Percentiles rank a stretch among this genome's conserved stretches.
Conservation (phyloP, 2,329 filamentous ascomycete genomes). For the Aspergillus cejpii region DNA sequence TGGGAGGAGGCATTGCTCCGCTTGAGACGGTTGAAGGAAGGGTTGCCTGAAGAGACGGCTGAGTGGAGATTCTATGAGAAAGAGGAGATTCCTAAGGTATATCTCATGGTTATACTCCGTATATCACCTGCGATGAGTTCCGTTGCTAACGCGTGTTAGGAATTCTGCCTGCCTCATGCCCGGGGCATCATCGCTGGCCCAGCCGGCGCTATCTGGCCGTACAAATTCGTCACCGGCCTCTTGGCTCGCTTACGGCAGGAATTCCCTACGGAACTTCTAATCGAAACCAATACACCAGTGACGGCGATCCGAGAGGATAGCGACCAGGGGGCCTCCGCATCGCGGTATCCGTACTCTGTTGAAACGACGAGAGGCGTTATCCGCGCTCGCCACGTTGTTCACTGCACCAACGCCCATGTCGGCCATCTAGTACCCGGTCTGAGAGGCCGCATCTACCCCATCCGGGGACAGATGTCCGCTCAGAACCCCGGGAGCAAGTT, state of each 20-base stretch:
- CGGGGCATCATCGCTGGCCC: conserved; percentile 22
- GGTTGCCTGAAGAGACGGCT: conserved; percentile 22
- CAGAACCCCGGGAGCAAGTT: conserved; percentile 32
- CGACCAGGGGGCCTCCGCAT: not conserved
- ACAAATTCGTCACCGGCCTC: conserved; percentile 26
- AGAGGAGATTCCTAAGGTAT: conserved; percentile 18
- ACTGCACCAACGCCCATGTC: conserved; percentile 53
- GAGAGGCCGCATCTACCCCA: conserved; percentile 33
- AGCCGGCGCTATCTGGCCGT: conserved; percentile 30
- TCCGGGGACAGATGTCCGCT: conserved; percentile 40
- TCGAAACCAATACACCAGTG: conserved; percentile 21
- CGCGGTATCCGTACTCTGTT: conserved; percentile 41
- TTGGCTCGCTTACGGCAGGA: conserved; percentile 13
- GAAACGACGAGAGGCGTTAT: conserved; percentile 44
- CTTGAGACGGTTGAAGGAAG: conserved; percentile 21
- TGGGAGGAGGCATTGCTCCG: conserved; percentile 19
- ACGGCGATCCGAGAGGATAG: conserved; percentile 3
- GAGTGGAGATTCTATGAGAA: conserved; percentile 24
- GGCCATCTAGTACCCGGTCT: conserved; percentile 47
- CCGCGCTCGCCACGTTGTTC: conserved; percentile 47
- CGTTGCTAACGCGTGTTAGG: conserved; percentile 10
- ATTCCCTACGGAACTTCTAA: conserved; percentile 33
- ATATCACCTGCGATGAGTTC: too few relatives aligned
- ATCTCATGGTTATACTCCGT: too few relatives aligned
- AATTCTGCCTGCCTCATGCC: conserved; percentile 20